These are phyloP conservation scores for Aspergillus sp. DNA, from an alignment of 2,329 filamentous ascomycete species.

Conservation along the genomic window DNA sequence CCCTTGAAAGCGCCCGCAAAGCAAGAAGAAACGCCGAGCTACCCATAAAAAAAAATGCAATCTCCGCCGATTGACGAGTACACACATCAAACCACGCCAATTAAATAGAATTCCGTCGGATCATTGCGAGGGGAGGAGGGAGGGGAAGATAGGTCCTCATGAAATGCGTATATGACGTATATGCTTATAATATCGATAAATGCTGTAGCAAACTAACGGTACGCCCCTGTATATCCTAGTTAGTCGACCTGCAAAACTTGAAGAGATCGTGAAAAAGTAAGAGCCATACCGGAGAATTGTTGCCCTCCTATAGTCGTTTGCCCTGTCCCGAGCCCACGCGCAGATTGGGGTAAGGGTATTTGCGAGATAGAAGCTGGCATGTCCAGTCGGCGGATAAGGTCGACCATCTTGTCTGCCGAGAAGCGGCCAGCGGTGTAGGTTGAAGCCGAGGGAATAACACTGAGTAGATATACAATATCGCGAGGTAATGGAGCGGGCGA, in stretches of 20 bases:
- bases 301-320: slow-evolving; percentile 24
- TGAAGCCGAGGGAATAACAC: slow-evolving; percentile 71
- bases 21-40: slow-evolving; percentile 20
- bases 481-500: slow-evolving; percentile 70
- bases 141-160: slow-evolving; percentile 3
- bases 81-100: slow-evolving; percentile 14
- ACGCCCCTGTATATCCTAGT: slow-evolving; percentile 10
- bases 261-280: background rate
- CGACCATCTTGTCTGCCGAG: slow-evolving; percentile 68
- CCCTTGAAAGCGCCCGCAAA: background rate
- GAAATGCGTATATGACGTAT: background rate
- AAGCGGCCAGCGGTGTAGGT: slow-evolving; percentile 72
- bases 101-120: background rate
- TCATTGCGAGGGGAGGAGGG: slow-evolving; percentile 1
- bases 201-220: slow-evolving; percentile 15
- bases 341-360: slow-evolving; percentile 35
- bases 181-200: background rate
- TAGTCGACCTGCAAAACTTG: background rate
- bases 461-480: slow-evolving; percentile 61
- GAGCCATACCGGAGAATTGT: slow-evolving; percentile 34
- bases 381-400: slow-evolving; percentile 66
- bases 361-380: slow-evolving; percentile 57
- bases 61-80: slow-evolving; percentile 12
- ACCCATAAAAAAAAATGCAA: slow-evolving; percentile 18
- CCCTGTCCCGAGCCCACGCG: slow-evolving; percentile 28